A percentile compares a stretch with the other conserved stretches of the same genome.
Conservation (phyloP, 148 eudicot species). For the Rhododendron henanense region DNA sequence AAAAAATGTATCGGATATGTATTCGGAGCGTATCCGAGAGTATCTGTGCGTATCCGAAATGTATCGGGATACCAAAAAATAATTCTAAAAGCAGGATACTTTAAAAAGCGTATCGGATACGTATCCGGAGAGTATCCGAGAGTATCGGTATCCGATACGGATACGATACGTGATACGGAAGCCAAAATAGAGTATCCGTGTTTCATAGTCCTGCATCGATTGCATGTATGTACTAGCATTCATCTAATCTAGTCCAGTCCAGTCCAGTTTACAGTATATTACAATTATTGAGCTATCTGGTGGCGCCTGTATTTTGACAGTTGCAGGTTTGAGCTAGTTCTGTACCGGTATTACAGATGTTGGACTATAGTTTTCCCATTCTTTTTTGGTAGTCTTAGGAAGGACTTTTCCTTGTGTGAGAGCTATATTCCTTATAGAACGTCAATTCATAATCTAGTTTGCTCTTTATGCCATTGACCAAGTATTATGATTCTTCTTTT, state of each 20-base stretch:
- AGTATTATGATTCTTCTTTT: slow-evolving; percentile 3
- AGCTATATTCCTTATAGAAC: not conserved
- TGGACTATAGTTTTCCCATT: not conserved
- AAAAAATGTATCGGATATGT: too few species aligned
- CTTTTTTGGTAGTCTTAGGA: not conserved
- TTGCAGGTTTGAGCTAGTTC: not conserved
- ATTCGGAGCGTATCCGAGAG: too few species aligned
- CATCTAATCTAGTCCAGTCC: not conserved
- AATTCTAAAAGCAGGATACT: too few species aligned
- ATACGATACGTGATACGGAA: too few species aligned
- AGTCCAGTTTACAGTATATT: not conserved
- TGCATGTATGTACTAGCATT: not conserved
- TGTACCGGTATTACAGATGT: not conserved
- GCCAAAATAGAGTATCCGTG: too few species aligned
- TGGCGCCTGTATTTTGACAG: not conserved
- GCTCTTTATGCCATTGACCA: not conserved
- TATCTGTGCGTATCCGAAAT: too few species aligned
- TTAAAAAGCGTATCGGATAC: too few species aligned
- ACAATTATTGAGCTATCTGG: not conserved
- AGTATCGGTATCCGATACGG: too few species aligned
- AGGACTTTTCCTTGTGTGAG: not conserved
- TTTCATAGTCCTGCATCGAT: not conserved
- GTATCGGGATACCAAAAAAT: too few species aligned
- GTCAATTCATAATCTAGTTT: not conserved
- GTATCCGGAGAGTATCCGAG: too few species aligned